phyloP scores from a whole-genome alignment of 2,329 filamentous ascomycete genomes.

The Chaetomiaceae sp. region DNA sequence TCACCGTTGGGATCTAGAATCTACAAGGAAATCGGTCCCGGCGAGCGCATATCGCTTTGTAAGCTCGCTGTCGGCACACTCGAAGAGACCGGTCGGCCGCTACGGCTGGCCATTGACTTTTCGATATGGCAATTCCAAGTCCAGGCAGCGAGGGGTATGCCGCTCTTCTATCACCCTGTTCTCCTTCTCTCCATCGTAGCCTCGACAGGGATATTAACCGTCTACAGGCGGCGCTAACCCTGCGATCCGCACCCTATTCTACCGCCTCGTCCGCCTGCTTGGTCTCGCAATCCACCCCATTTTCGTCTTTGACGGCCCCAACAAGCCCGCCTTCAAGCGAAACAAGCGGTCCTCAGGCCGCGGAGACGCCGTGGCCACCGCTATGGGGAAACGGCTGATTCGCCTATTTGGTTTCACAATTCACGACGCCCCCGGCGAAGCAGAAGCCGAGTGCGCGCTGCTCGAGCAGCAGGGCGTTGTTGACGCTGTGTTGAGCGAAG shows the following conservation, averaged over 20 bases:
- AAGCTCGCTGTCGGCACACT: conserved; percentile 78
- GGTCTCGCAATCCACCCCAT: conserved; percentile 47
- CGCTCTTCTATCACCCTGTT: neutral
- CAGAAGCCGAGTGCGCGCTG: conserved; percentile 90
- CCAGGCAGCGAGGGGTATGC: conserved; percentile 67
- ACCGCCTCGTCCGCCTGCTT: conserved; percentile 64
- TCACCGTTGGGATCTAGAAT: conserved; percentile 54
- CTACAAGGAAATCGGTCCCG: conserved; percentile 81
- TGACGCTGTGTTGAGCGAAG: conserved; percentile 91
- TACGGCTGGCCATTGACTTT: conserved; percentile 87
- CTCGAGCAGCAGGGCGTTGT: conserved; percentile 78
- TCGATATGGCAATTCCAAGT: conserved; percentile 97
- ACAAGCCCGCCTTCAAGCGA: conserved; percentile 70
- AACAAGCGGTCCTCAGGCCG: conserved; percentile 68
- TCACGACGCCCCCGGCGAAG: conserved; percentile 88
- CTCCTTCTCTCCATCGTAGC: neutral
- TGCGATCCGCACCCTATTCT: conserved; percentile 87
- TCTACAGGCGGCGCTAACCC: conserved; percentile 81
- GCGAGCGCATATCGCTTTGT: conserved; percentile 72
- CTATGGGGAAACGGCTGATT: conserved; percentile 78
- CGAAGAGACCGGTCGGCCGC: conserved; percentile 62
- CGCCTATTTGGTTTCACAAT: conserved; percentile 78
- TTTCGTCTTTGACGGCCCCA: conserved; percentile 51
- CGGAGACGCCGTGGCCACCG: conserved; percentile 63
- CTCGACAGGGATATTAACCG: neutral